Conservation (phyloP, 345 rosid genomes). For the Gynandropsis gynandra region DNA sequence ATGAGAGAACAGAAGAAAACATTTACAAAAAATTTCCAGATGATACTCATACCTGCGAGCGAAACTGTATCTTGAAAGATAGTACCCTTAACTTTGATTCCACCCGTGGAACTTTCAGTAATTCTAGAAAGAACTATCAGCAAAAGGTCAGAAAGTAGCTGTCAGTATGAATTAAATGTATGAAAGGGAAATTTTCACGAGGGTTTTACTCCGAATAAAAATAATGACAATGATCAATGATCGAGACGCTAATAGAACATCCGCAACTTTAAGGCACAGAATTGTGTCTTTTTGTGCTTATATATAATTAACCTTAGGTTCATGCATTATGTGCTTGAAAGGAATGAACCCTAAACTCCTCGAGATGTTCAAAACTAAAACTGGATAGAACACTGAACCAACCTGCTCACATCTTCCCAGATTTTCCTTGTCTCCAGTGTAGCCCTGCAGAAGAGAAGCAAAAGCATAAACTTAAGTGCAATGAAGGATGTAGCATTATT, state of each 20-base stretch:
- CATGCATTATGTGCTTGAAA: neutral
- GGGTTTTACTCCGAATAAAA: neutral
- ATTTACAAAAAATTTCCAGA: slow-evolving; percentile 15
- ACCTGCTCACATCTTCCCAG: slow-evolving; percentile 88
- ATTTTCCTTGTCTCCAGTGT: slow-evolving; percentile 50
- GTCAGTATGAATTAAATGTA: slow-evolving; percentile 11
- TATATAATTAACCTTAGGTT: slow-evolving; percentile 11
- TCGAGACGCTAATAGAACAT: neutral
- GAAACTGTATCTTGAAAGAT: slow-evolving; percentile 66
- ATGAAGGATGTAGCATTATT: slow-evolving; percentile 16
- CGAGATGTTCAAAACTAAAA: slow-evolving; percentile 16
- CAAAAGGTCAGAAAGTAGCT: slow-evolving; percentile 19
- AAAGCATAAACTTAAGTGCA: neutral
- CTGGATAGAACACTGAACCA: slow-evolving; percentile 17
- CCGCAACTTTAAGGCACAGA: neutral
- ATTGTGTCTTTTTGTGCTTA: neutral
- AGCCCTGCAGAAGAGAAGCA: slow-evolving; percentile 39
- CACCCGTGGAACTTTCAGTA: slow-evolving; percentile 76
- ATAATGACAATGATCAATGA: neutral
- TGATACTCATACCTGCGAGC: slow-evolving; percentile 47
- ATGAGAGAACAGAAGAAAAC: slow-evolving; percentile 15
- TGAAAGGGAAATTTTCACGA: slow-evolving; percentile 1
- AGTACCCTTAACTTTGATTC: slow-evolving; percentile 79
- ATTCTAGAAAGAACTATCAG: slow-evolving; percentile 66
- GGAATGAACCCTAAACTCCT: neutral